Evolutionary conservation across 768 basidiomycete species (phyloP).

Genomic region (Botryobasidium botryosum): DNA sequence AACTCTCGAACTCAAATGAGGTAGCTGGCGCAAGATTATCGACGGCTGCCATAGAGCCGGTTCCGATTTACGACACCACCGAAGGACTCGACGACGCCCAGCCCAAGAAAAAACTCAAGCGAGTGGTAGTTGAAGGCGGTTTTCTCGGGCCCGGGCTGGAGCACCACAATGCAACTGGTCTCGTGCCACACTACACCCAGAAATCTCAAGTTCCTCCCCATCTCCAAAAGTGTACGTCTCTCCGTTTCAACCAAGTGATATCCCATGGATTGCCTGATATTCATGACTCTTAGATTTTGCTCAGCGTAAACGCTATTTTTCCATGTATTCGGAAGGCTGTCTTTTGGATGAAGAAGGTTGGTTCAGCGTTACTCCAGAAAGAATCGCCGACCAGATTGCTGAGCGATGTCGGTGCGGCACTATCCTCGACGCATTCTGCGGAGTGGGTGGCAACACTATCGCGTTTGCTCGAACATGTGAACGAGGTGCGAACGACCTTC

Average conservation of each 20-base stretch:
- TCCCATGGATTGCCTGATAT: slow-evolving; percentile 1
- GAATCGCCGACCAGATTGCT: slow-evolving; percentile 83
- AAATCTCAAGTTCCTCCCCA: slow-evolving; percentile 54
- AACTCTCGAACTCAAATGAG: too few species aligned
- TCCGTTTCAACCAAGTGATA: neutral
- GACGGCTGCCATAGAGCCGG: too few species aligned
- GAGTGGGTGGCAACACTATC: slow-evolving; percentile 94
- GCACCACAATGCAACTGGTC: slow-evolving; percentile 49
- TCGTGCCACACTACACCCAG: slow-evolving; percentile 55
- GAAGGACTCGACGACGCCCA: too few species aligned
- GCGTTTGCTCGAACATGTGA: slow-evolving; percentile 95
- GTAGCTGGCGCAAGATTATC: too few species aligned
- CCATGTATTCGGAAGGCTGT: slow-evolving; percentile 62
- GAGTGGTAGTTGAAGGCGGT: neutral
- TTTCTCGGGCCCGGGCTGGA: slow-evolving; percentile 16
- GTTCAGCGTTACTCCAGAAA: slow-evolving; percentile 93
- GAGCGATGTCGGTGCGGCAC: slow-evolving; percentile 76
- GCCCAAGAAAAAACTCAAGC: neutral
- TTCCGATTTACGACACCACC: too few species aligned
- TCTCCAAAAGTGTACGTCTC: slow-evolving; percentile 65
- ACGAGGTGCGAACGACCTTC: slow-evolving; percentile 39
- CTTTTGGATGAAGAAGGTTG: slow-evolving; percentile 92
- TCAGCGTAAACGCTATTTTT: slow-evolving; percentile 71
- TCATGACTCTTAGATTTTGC: slow-evolving; percentile 46
- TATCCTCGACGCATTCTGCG: slow-evolving; percentile 88